These are phyloP conservation scores for Atkinsonella texensis DNA, from an alignment of 2,329 filamentous ascomycete genomes.

Conservation along the genomic window DNA sequence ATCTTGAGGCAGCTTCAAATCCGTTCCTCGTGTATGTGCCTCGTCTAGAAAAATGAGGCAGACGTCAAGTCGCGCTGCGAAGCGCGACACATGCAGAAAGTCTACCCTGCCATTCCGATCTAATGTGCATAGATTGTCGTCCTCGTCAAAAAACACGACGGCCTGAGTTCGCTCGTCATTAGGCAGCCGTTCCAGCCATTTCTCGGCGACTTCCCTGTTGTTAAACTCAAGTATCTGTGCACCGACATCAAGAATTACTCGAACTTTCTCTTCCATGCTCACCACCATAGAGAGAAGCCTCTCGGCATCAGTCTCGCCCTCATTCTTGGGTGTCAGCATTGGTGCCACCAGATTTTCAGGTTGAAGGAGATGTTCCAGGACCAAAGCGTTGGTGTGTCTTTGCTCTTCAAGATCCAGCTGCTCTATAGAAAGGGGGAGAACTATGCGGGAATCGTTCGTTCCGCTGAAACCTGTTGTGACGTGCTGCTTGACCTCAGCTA, in stretches of 20 bases:
- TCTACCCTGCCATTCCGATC: constrained; percentile 34
- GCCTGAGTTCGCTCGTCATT: constrained; percentile 9
- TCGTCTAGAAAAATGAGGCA: constrained; percentile 62
- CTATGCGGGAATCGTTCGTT: constrained; percentile 49
- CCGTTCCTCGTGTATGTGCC: constrained; percentile 56
- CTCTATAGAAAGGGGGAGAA: constrained; percentile 43
- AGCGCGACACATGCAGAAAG: constrained; percentile 45
- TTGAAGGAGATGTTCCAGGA: constrained; percentile 46
- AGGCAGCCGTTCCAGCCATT: constrained; percentile 33
- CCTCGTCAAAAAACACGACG: constrained; percentile 44
- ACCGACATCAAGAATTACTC: constrained; percentile 59
- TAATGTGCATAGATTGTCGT: constrained; percentile 42
- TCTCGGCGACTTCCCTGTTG: constrained; percentile 40
- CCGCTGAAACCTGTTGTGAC: constrained; percentile 57
- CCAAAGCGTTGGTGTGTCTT: constrained; percentile 54
- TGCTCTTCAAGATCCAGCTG: constrained; percentile 44
- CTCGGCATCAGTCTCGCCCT: constrained; percentile 15
- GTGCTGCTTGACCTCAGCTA: constrained; percentile 34
- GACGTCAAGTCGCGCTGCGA: constrained; percentile 36
- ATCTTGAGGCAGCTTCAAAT: constrained; percentile 45
- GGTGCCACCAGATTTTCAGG: constrained; percentile 31
- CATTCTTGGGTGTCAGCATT: constrained; percentile 1
- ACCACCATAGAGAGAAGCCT: constrained; percentile 32
- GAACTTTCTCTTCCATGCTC: constrained; percentile 24
- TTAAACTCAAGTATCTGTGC: constrained; percentile 54